phyloP scores from a whole-genome alignment of 805 yeast genomes.

The Phaffomyces antillensis region DNA sequence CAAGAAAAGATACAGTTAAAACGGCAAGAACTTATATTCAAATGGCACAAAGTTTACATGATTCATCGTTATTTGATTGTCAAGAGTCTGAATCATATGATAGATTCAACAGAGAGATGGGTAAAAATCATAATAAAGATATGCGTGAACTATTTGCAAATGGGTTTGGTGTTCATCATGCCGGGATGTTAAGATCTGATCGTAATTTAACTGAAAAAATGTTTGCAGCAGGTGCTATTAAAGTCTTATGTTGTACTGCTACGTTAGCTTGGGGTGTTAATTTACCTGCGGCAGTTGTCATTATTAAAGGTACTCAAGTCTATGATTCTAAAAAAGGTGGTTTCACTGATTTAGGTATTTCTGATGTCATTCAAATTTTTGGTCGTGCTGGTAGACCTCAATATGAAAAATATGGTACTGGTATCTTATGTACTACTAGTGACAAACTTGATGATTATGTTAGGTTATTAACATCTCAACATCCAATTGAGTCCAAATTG shows the following conservation, averaged over 20 bases:
- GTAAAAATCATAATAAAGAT: slow-evolving; percentile 68
- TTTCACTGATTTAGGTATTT: slow-evolving; percentile 83
- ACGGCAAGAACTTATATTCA: slow-evolving; percentile 68
- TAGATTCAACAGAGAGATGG: slow-evolving; percentile 55
- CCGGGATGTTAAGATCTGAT: slow-evolving; percentile 91
- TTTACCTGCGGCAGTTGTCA: slow-evolving; percentile 95
- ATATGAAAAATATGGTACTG: slow-evolving; percentile 86
- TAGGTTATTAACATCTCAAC: slow-evolving; percentile 86
- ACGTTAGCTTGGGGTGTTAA: slow-evolving; percentile 99
- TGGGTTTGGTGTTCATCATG: slow-evolving; percentile 95
- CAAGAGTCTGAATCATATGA: slow-evolving; percentile 35
- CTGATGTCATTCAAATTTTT: slow-evolving; percentile 95
- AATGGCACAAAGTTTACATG: slow-evolving; percentile 58
- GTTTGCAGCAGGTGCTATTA: slow-evolving; percentile 79
- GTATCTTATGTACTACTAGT: slow-evolving; percentile 76
- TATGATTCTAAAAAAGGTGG: slow-evolving; percentile 96
- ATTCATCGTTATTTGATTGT: slow-evolving; percentile 52
- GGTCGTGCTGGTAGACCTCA: slow-evolving; percentile 99
- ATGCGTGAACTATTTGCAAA: slow-evolving; percentile 66
- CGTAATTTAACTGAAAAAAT: slow-evolving; percentile 83
- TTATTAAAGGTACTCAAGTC: slow-evolving; percentile 93
- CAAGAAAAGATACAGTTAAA: slow-evolving; percentile 85
- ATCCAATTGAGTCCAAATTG: slow-evolving; percentile 87
- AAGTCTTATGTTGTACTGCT: slow-evolving; percentile 91
- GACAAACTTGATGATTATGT: slow-evolving; percentile 84